These are phyloP conservation scores for Coemansia sp. DNA, from an alignment of 192 early-diverging fungal species.

Conservation along the genomic window DNA sequence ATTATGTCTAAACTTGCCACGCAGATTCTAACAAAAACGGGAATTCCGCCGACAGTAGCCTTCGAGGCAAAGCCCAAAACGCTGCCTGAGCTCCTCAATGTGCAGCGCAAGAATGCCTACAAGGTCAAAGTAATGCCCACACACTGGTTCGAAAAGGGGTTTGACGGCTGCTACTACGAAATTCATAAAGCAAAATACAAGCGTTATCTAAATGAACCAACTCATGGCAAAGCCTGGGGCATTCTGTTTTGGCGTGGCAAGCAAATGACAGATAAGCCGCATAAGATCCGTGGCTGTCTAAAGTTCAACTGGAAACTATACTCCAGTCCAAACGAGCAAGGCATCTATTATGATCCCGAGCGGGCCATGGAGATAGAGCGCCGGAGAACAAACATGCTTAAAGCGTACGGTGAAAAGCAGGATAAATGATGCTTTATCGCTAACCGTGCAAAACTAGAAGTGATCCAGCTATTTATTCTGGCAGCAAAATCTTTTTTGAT, in stretches of 20 bases:
- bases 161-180: conserved; percentile 39
- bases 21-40: conserved; percentile 27
- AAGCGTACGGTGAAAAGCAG: background rate
- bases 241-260: conserved; percentile 40
- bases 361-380: conserved; percentile 17
- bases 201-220: conserved; percentile 28
- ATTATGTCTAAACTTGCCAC: conserved; percentile 32
- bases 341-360: conserved; percentile 22
- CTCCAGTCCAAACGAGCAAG: conserved; percentile 27
- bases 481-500: too few relatives aligned
- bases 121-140: conserved; percentile 31
- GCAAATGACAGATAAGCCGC: conserved; percentile 11
- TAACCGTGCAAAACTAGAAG: background rate
- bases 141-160: conserved; percentile 45
- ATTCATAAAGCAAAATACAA: conserved; percentile 36
- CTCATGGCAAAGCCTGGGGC: conserved; percentile 46
- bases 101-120: conserved; percentile 29
- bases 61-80: conserved; percentile 36
- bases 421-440: background rate
- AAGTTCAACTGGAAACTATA: conserved; percentile 45
- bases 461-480: too few relatives aligned
- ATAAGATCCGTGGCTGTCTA: conserved; percentile 33
- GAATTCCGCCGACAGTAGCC: conserved; percentile 15
- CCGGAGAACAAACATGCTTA: conserved; percentile 14
- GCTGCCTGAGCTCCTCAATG: conserved; percentile 40